Evolutionary conservation across 305 asterid genomes (phyloP).

Genomic region (Withania somnifera): DNA sequence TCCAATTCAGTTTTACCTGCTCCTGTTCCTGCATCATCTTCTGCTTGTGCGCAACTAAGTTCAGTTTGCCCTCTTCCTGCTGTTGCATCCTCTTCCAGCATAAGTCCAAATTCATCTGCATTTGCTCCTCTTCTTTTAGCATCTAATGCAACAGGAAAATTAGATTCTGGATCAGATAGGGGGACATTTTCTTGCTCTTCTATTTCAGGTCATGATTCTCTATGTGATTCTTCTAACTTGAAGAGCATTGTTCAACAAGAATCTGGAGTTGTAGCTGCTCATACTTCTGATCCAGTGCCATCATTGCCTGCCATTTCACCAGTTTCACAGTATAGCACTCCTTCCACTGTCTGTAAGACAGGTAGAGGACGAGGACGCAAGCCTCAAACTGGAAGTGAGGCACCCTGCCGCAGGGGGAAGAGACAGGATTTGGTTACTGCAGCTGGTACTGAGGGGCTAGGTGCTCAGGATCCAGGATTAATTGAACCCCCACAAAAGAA

Average conservation of each 20-base stretch:
- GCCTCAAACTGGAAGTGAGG: constrained; percentile 49
- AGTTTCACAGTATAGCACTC: constrained; percentile 24
- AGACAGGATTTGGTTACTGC: constrained; percentile 43
- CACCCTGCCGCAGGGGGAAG: constrained; percentile 66
- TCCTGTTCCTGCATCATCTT: constrained; percentile 1
- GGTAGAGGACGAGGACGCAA: constrained; percentile 61
- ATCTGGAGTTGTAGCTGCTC: constrained; percentile 21
- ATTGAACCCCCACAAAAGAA: constrained; percentile 53
- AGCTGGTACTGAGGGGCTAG: constrained; percentile 29
- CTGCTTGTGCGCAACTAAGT: not conserved
- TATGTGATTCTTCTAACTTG: constrained; percentile 21
- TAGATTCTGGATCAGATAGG: constrained; percentile 23
- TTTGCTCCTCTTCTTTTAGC: constrained; percentile 23
- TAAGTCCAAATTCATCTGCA: constrained; percentile 16
- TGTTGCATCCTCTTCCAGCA: constrained; percentile 1
- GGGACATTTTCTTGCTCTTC: constrained; percentile 15
- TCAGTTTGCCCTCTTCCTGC: constrained; percentile 3
- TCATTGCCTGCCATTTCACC: constrained; percentile 22
- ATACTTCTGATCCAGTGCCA: constrained; percentile 27
- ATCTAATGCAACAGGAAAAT: constrained; percentile 19
- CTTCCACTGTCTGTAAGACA: constrained; percentile 31
- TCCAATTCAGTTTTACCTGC: constrained; percentile 8
- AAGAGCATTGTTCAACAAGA: constrained; percentile 28
- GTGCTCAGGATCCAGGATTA: constrained; percentile 32
- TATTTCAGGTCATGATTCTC: constrained; percentile 23